Conservation (phyloP, 768 basidiomycete species). For the Mycena galopus region DNA sequence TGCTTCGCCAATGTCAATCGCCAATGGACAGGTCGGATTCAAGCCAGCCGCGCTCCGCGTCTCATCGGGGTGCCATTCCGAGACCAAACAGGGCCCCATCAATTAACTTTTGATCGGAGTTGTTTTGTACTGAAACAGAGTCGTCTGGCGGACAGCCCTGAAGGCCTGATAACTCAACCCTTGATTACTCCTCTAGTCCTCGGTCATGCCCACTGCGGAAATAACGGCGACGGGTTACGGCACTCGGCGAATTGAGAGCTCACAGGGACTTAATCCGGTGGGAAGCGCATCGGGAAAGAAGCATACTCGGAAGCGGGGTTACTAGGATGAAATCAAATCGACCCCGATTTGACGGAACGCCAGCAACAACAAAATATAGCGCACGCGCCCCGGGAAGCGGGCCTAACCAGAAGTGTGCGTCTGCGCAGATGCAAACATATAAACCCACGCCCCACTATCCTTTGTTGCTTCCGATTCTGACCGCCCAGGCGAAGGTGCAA, state of each 20-base stretch:
- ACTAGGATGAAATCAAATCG: background rate
- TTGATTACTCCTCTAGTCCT: background rate
- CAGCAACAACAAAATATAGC: conserved; percentile 4
- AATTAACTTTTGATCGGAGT: background rate
- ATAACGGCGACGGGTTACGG: background rate
- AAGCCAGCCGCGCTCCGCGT: too few relatives aligned
- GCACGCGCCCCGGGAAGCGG: background rate
- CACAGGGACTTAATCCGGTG: background rate
- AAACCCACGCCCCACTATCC: background rate
- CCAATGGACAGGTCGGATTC: too few relatives aligned
- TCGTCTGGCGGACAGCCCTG: too few relatives aligned
- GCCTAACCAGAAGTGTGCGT: conserved; percentile 16
- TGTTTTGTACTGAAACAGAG: too few relatives aligned
- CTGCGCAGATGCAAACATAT: background rate
- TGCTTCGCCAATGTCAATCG: too few relatives aligned
- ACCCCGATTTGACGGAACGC: conserved; percentile 1
- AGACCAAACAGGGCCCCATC: background rate
- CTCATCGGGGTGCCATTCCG: background rate
- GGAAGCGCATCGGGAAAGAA: conserved; percentile 1
- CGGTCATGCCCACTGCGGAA: background rate
- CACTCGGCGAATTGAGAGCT: background rate
- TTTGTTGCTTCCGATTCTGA: background rate
- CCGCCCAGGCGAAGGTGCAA: background rate
- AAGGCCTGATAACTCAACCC: background rate
- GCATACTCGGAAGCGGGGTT: background rate